Conservation (phyloP, 2,329 filamentous ascomycete species). For the Sodiomyces alkalinus region DNA sequence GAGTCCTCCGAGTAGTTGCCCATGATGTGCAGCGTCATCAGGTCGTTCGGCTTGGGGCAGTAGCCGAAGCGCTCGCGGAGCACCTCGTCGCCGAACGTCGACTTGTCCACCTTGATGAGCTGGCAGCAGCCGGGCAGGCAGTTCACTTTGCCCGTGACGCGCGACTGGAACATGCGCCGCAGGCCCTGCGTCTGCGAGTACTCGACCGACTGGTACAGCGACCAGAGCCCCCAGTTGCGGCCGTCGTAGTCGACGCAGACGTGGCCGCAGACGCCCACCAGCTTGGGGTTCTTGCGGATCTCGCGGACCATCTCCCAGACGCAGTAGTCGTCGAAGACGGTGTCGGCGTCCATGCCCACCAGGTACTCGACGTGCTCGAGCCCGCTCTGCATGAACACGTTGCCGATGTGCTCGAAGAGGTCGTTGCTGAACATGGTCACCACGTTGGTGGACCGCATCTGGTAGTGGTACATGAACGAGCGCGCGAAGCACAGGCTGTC, state of each 20-base stretch:
- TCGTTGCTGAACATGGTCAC: constrained; percentile 30
- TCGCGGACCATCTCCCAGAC: constrained; percentile 27
- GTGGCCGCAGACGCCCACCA: constrained; percentile 32
- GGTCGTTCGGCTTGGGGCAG: constrained; percentile 30
- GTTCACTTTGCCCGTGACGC: constrained; percentile 32
- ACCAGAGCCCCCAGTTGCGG: constrained; percentile 26
- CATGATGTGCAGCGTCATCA: constrained; percentile 31
- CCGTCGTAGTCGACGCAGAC: constrained; percentile 30
- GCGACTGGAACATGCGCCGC: constrained; percentile 31
- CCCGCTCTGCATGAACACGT: constrained; percentile 20
- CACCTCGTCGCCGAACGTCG: constrained; percentile 29
- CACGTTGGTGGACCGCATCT: constrained; percentile 22
- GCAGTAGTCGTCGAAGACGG: constrained; percentile 27
- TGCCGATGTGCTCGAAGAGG: constrained; percentile 24
- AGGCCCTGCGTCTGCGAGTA: constrained; percentile 32
- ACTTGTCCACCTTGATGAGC: constrained; percentile 31
- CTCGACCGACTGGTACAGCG: constrained; percentile 30
- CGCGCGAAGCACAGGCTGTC: constrained; percentile 33
- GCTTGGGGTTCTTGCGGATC: constrained; percentile 24
- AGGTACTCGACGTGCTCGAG: constrained; percentile 25
- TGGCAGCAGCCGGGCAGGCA: constrained; percentile 34
- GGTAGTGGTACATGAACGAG: constrained; percentile 32
- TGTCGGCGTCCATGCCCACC: constrained; percentile 32
- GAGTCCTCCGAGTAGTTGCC: constrained; percentile 32
- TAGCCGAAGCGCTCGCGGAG: constrained; percentile 31